These are phyloP conservation scores for Dryas drummondii DNA, from an alignment of 306 rosid species.

Conservation along the genomic window DNA sequence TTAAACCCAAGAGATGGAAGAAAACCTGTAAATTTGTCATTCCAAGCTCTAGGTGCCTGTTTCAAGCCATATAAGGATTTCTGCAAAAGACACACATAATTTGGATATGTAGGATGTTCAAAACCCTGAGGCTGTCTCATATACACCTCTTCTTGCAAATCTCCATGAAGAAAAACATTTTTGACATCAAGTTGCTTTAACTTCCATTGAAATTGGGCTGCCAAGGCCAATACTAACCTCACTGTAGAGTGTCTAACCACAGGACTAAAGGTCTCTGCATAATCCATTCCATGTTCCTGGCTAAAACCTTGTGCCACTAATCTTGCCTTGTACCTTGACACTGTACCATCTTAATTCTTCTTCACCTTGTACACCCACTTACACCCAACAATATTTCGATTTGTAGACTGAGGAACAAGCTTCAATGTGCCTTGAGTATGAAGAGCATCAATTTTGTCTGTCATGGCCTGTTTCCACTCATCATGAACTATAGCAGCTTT, in stretches of 20 bases:
- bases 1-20: neutral
- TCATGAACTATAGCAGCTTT: neutral
- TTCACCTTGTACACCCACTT: neutral
- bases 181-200: neutral
- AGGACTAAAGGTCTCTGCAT: neutral
- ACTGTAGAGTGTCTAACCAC: neutral
- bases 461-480: neutral
- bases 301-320: neutral
- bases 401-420: neutral
- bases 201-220: neutral
- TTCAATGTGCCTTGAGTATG: neutral
- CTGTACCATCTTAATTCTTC: neutral
- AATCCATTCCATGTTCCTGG: neutral
- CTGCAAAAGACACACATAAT: neutral
- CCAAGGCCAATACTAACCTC: neutral
- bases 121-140: neutral
- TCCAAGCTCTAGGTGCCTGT: neutral
- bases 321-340: neutral
- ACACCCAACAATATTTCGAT: neutral
- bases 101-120: neutral
- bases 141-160: neutral
- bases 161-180: neutral
- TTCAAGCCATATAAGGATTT: neutral
- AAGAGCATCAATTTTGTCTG: neutral
- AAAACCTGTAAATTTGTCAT: neutral